Percentiles rank a stretch among this genome's conserved stretches.
Evolutionary conservation across 129 eudicot genomes (phyloP).

Genomic region (Apium graveolens): DNA sequence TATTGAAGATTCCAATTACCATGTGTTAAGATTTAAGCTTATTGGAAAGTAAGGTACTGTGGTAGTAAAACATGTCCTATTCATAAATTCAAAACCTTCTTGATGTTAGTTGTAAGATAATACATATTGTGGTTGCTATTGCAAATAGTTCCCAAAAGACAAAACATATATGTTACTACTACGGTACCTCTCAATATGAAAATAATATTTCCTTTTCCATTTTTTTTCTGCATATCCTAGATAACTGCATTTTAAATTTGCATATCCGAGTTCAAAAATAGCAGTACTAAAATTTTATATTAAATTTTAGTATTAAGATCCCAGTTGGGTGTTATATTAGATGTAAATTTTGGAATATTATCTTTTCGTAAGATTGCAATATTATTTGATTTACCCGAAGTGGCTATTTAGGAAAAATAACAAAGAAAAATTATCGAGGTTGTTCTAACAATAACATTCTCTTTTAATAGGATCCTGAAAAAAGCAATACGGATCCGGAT

Average conservation of each 20-base stretch:
- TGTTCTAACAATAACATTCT: neutral
- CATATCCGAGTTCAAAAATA: neutral
- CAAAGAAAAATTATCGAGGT: neutral
- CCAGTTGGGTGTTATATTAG: neutral
- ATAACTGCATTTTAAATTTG: neutral
- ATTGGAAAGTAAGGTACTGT: neutral
- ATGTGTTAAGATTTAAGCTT: neutral
- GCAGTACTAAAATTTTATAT: neutral
- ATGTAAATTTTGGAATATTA: neutral
- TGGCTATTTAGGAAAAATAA: neutral
- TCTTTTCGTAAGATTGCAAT: neutral
- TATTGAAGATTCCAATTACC: neutral
- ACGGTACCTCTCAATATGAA: neutral
- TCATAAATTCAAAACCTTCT: neutral
- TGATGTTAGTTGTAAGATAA: neutral
- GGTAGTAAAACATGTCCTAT: neutral
- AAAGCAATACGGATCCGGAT: conserved; percentile 29
- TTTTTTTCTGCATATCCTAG: neutral
- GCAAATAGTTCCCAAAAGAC: neutral
- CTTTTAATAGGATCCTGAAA: conserved; percentile 35
- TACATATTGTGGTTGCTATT: neutral
- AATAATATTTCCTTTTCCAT: neutral
- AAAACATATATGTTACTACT: neutral
- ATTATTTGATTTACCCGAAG: neutral
- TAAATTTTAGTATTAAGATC: neutral